phyloP scores from a whole-genome alignment of 169 alveolate species.

The Eimeria acervulina region DNA sequence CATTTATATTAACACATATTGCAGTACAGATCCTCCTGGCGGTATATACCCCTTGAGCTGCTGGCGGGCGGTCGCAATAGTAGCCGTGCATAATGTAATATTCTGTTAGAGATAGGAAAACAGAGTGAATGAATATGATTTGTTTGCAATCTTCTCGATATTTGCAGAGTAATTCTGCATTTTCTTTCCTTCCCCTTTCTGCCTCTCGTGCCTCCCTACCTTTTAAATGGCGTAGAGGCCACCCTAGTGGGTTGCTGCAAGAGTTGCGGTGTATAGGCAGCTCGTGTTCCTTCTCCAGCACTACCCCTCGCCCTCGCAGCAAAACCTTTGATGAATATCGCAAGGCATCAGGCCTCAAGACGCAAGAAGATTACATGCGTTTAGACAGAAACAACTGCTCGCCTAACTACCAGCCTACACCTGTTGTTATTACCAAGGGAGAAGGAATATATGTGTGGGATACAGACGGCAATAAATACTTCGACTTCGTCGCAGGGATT shows the following conservation, averaged over 20 bases:
- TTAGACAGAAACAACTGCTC: constrained; percentile 90
- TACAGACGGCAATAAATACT: constrained; percentile 93
- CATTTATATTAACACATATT: neutral
- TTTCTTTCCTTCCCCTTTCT: neutral
- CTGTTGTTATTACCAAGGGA: constrained; percentile 94
- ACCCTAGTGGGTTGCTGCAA: neutral
- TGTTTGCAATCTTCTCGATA: neutral
- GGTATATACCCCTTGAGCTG: no score
- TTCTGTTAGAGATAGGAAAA: no score
- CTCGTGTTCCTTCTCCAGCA: neutral
- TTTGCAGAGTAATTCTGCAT: neutral
- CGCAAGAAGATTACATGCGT: constrained; percentile 82
- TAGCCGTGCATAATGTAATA: no score
- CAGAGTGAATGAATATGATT: neutral
- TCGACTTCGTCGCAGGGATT: constrained; percentile 95
- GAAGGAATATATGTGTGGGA: constrained; percentile 90
- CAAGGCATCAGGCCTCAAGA: neutral
- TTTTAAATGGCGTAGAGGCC: neutral
- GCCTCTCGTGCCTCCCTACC: neutral
- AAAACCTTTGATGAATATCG: constrained; percentile 55
- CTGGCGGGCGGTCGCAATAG: no score
- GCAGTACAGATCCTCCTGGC: neutral
- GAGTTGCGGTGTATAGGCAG: neutral
- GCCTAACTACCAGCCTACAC: constrained; percentile 95
- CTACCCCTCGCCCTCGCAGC: neutral